Percentiles rank a stretch among this genome's conserved stretches.
Conservation (phyloP, 2,329 filamentous ascomycete species). For the Daldinia sp. region DNA sequence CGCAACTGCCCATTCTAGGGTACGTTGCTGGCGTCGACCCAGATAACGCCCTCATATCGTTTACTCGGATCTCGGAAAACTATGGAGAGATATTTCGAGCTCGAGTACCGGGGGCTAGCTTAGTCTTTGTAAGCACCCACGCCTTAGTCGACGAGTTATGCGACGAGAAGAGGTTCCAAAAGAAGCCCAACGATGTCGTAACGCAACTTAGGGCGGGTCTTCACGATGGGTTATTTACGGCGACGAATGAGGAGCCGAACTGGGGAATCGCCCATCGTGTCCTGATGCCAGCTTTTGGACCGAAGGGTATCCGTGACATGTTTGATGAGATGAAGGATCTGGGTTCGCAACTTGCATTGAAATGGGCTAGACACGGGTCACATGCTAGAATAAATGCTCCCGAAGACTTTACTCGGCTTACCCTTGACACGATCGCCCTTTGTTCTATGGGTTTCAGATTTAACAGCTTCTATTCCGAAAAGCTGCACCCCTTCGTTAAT, state of each 20-base stretch:
- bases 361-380: conserved; percentile 58
- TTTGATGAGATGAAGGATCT: conserved; percentile 63
- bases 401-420: conserved; percentile 69
- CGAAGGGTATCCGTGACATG: conserved; percentile 61
- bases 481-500: conserved; percentile 64
- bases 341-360: conserved; percentile 60
- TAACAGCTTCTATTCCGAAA: conserved; percentile 66
- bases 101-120: conserved; percentile 32
- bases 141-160: conserved; percentile 68
- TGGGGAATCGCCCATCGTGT: conserved; percentile 64
- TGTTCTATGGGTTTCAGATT: conserved; percentile 64
- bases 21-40: conserved; percentile 69
- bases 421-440: conserved; percentile 69
- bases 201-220: conserved; percentile 64
- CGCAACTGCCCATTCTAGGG: conserved; percentile 68
- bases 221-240: conserved; percentile 38
- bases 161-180: conserved; percentile 71
- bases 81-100: conserved; percentile 26
- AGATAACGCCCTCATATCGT: conserved; percentile 61
- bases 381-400: conserved; percentile 59
- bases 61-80: conserved; percentile 63
- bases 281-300: conserved; percentile 62
- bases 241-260: conserved; percentile 48
- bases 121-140: conserved; percentile 59
- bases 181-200: conserved; percentile 59